Evolutionary conservation across 2,329 filamentous ascomycete species (phyloP).

Genomic region (Ampelomyces quisqualis): DNA sequence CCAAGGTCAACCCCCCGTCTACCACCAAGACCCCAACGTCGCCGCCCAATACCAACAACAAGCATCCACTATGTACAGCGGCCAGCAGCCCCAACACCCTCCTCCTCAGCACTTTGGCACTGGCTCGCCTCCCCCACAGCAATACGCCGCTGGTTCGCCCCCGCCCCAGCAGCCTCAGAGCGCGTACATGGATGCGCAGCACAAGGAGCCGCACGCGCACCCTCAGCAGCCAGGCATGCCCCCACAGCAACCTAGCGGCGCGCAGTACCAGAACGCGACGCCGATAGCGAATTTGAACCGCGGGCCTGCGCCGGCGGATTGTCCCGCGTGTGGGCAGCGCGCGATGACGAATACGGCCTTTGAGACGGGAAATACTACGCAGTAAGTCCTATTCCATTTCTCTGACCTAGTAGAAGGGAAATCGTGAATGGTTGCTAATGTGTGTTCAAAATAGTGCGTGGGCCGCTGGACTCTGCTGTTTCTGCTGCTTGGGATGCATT

Average conservation of each 20-base stretch:
- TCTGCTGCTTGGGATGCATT: conserved; percentile 50
- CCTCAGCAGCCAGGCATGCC: conserved; percentile 36
- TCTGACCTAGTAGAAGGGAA: background rate
- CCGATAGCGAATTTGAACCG: conserved; percentile 37
- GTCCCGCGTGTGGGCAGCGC: conserved; percentile 49
- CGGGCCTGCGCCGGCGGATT: conserved; percentile 49
- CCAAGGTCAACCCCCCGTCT: conserved; percentile 27
- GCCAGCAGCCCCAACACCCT: conserved; percentile 21
- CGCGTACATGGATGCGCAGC: conserved; percentile 21
- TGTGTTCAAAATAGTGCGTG: conserved; percentile 47
- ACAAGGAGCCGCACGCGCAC: conserved; percentile 4
- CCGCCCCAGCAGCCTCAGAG: conserved; percentile 26
- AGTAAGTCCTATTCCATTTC: conserved; percentile 35
- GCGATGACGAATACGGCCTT: conserved; percentile 41
- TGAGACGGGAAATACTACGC: conserved; percentile 45
- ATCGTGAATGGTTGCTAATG: conserved; percentile 9
- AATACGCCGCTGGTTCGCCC: conserved; percentile 25
- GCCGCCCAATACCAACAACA: conserved; percentile 21
- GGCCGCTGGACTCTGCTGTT: conserved; percentile 49
- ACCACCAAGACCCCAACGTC: conserved; percentile 39
- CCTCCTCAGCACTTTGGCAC: conserved; percentile 17
- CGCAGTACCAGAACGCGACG: conserved; percentile 40
- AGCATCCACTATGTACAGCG: too few relatives aligned
- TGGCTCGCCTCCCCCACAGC: conserved; percentile 25
- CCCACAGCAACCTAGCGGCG: conserved; percentile 36